Evolutionary conservation across 768 basidiomycete species (phyloP).

Genomic region (Podaxis pistillaris): DNA sequence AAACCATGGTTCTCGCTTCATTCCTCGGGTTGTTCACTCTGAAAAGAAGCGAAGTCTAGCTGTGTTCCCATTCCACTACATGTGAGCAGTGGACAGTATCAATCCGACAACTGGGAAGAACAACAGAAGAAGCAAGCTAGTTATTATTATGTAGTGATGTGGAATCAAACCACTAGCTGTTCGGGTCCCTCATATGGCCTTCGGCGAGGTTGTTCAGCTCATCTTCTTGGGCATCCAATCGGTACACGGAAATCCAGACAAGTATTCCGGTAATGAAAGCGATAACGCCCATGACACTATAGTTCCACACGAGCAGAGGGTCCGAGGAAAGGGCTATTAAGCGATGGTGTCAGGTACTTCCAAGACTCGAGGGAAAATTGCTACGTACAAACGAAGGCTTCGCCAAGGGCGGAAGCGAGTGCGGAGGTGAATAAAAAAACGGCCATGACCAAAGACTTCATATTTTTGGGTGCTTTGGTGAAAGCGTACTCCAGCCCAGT

Average conservation of each 20-base stretch:
- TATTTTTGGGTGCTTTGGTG: constrained; percentile 86
- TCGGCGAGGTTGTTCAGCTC: constrained; percentile 44
- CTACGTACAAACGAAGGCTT: constrained; percentile 67
- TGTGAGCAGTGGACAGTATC: neutral
- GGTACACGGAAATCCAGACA: constrained; percentile 54
- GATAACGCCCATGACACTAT: constrained; percentile 55
- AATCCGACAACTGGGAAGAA: neutral
- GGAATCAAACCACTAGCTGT: neutral
- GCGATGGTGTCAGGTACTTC: neutral
- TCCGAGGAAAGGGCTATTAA: constrained; percentile 58
- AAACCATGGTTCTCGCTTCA: no score
- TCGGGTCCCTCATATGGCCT: constrained; percentile 7
- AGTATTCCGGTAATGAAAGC: constrained; percentile 50
- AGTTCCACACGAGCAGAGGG: constrained; percentile 77
- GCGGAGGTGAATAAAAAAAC: constrained; percentile 61
- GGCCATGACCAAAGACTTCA: constrained; percentile 84
- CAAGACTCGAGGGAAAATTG: neutral
- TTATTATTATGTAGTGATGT: neutral
- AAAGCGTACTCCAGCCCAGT: constrained; percentile 86
- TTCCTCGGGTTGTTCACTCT: no score
- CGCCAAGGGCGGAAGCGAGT: constrained; percentile 59
- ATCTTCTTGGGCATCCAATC: constrained; percentile 64
- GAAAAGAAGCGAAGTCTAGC: no score
- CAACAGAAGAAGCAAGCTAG: neutral
- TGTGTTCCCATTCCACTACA: neutral